Conservation (phyloP, 2,329 filamentous ascomycete species). For the Microdochium trichocladiopsis region DNA sequence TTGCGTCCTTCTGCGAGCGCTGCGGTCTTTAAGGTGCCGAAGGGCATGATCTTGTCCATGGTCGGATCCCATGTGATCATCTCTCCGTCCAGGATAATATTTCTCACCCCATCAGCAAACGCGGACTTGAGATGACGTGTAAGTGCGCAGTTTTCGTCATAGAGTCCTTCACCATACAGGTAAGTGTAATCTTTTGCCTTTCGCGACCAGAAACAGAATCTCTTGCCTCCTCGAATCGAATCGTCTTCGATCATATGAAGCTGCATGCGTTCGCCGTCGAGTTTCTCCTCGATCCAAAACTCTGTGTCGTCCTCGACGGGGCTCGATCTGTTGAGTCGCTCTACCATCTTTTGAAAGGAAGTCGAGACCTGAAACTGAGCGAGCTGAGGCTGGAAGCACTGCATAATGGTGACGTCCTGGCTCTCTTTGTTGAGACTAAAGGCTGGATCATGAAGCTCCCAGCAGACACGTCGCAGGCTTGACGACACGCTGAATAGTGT, state of each 20-base stretch:
- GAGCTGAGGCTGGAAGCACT: constrained; percentile 93
- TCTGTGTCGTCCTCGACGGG: constrained; percentile 62
- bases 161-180: constrained; percentile 73
- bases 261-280: constrained; percentile 96
- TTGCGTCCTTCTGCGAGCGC: constrained; percentile 75
- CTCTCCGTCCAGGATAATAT: constrained; percentile 89
- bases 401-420: constrained; percentile 73
- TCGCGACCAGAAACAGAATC: constrained; percentile 86
- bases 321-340: constrained; percentile 42
- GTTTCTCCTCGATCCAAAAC: constrained; percentile 97
- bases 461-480: constrained; percentile 83
- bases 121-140: constrained; percentile 73
- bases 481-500: constrained; percentile 84
- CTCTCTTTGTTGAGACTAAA: constrained; percentile 69
- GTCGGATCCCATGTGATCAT: constrained; percentile 98
- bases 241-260: constrained; percentile 80
- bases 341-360: constrained; percentile 70
- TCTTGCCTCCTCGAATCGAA: constrained; percentile 57
- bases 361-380: constrained; percentile 85
- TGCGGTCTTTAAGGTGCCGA: constrained; percentile 89
- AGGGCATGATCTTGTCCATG: constrained; percentile 76
- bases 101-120: constrained; percentile 71
- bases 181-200: constrained; percentile 97
- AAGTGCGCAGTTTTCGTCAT: constrained; percentile 68
- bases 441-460: constrained; percentile 76